Conservation (phyloP, 192 early-diverging fungal genomes). For the Cetraspora pellucida region DNA sequence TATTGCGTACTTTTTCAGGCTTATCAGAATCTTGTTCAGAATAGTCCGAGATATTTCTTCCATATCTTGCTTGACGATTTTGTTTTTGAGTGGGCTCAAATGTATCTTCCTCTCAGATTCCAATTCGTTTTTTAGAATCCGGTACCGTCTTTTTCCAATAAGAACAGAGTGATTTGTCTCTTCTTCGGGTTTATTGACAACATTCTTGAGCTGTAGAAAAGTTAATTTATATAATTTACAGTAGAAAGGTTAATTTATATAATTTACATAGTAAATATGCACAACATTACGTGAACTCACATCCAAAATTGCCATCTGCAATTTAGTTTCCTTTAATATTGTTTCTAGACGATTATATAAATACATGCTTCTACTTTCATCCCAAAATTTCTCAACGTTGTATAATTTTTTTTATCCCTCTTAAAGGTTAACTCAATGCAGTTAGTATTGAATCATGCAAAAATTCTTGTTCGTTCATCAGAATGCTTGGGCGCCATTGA, state of each 20-base stretch:
- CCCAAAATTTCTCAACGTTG: conserved; percentile 9
- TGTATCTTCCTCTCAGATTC: not conserved
- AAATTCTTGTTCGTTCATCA: not conserved
- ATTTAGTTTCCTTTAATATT: conserved; percentile 11
- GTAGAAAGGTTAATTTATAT: conserved; percentile 7
- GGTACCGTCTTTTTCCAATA: conserved; percentile 4
- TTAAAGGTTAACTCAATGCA: not conserved
- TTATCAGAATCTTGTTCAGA: not conserved
- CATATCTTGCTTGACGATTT: conserved; percentile 24
- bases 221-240: conserved; percentile 15
- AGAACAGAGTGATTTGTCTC: conserved; percentile 11
- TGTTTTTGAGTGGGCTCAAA: not conserved
- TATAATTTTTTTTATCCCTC: conserved; percentile 3
- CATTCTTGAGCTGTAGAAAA: conserved; percentile 18
- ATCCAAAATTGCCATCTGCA: conserved; percentile 18
- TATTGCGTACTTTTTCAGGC: conserved; percentile 15
- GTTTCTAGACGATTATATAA: not conserved
- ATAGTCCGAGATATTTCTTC: conserved; percentile 14
- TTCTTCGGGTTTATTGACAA: conserved; percentile 10
- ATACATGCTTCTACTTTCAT: not conserved
- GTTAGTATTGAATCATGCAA: not conserved
- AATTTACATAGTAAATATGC: conserved; percentile 24
- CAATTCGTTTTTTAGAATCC: conserved; percentile 3
- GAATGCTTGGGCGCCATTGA: conserved; percentile 15
- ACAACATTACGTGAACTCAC: conserved; percentile 24